Percentiles rank a stretch among this genome's conserved stretches.
Conservation (phyloP, 805 yeast species). For the Candida maris region DNA sequence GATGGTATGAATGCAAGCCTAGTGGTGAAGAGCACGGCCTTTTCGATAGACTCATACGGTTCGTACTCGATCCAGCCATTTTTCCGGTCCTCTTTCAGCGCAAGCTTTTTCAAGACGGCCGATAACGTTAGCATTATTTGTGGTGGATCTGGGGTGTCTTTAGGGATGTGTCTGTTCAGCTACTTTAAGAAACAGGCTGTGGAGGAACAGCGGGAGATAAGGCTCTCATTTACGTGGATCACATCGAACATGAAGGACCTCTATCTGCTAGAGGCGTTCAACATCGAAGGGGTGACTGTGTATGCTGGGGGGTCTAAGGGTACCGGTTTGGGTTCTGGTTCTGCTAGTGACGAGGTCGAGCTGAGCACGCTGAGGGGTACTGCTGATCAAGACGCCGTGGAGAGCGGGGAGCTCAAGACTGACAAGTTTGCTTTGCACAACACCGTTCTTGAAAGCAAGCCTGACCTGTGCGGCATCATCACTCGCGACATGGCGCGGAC, state of each 20-base stretch:
- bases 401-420: not conserved
- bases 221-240: constrained; percentile 52
- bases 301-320: constrained; percentile 32
- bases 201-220: constrained; percentile 25
- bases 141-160: constrained; percentile 75
- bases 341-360: constrained; percentile 20
- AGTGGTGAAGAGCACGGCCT: constrained; percentile 42
- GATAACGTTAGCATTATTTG: constrained; percentile 51
- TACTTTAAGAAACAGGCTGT: constrained; percentile 31
- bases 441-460: constrained; percentile 33
- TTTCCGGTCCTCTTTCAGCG: constrained; percentile 40
- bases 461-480: constrained; percentile 36
- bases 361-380: constrained; percentile 22
- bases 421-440: constrained; percentile 4
- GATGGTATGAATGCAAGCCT: constrained; percentile 38
- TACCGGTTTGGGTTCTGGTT: not conserved
- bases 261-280: constrained; percentile 40
- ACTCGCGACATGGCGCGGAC: constrained; percentile 26
- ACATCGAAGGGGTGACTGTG: constrained; percentile 34
- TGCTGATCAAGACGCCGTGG: constrained; percentile 12
- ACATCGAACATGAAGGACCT: constrained; percentile 44
- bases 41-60: constrained; percentile 30
- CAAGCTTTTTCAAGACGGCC: constrained; percentile 44
- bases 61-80: constrained; percentile 40
- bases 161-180: constrained; percentile 51